Base-by-base conservation (phyloP, 2,329 filamentous ascomycete species). In the Ophiosphaerella herpotricha region DNA sequence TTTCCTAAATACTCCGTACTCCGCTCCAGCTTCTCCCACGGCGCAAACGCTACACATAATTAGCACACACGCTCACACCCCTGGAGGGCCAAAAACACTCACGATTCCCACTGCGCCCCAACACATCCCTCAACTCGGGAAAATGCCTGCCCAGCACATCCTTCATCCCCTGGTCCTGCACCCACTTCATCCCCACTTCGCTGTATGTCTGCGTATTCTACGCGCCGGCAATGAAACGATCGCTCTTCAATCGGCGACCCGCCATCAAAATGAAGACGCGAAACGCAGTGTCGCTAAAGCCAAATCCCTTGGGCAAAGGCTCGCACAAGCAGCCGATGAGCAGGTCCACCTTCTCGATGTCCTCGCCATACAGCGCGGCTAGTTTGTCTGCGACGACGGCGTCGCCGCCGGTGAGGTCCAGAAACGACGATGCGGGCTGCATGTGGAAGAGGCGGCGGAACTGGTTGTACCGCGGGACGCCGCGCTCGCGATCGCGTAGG, bases 261-360 rank as follows among this genome's bases (percentile, higher is more conserved):
- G 76, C 77, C 76, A 78, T 78, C 1, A 78, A 52, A 33, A 79
- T 76, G 48, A 78, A 78, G 1, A 79, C 64, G 0, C 76, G 60
- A 54, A 80, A 79, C 2, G 77, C 77, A 2, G 77, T 80, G 44
- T 80, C 77, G 52, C 72, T 76, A 58, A 80, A 79, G 0, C 77
- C 77, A 43, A 79, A 80, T 0, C 77, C 77, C 29, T 72, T 61
- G 4, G 75, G 74, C 5, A 79, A 46, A 0, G 75, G 75, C 57
- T 80, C 77, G 38, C 71, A 67, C 29, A 74, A 73, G 26, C 67
- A 75, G 0, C 77, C 77, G 1, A 79, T 70, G 1, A 79, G 62
- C 1, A 72, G 55, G 47, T 79, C 77, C 0, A 79, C 75, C 11
- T 65, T 65, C 34, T 76, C 72, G 16, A 80, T 64, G n/a, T 79